These are phyloP conservation scores for Lasiosphaeria hispida DNA, from an alignment of 495 filamentous ascomycete species.

Conservation along the genomic window DNA sequence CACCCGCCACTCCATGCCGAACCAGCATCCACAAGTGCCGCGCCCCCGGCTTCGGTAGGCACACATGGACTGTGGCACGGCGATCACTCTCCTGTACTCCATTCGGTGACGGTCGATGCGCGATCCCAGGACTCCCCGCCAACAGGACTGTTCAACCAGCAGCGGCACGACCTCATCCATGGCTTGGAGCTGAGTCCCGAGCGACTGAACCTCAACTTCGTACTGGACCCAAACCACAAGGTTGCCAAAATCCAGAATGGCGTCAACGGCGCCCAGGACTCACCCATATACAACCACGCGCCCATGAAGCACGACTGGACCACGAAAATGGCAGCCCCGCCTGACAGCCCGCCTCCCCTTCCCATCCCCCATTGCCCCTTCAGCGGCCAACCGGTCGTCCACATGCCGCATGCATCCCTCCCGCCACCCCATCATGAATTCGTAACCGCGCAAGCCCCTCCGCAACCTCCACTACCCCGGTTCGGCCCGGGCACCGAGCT, in stretches of 20 bases:
- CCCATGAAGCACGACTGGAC: constrained; percentile 49
- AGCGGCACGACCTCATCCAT: constrained; percentile 54
- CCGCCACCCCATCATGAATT: neutral
- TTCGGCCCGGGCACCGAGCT: neutral
- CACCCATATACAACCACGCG: constrained; percentile 32
- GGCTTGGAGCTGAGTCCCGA: constrained; percentile 59
- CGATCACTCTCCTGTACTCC: constrained; percentile 21
- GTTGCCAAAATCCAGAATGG: constrained; percentile 36
- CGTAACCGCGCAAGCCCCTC: neutral
- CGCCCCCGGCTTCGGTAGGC: constrained; percentile 35
- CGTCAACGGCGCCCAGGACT: constrained; percentile 39
- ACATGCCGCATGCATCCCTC: neutral
- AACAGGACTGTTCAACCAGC: constrained; percentile 42
- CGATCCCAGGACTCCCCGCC: constrained; percentile 15
- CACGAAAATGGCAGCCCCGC: constrained; percentile 10
- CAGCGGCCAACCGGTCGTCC: neutral
- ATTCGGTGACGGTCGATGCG: neutral
- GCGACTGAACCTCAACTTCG: constrained; percentile 65
- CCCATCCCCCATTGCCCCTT: neutral
- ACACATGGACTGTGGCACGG: constrained; percentile 29
- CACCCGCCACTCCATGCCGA: constrained; percentile 21
- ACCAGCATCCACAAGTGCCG: constrained; percentile 35
- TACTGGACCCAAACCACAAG: constrained; percentile 51
- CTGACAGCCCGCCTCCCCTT: neutral
- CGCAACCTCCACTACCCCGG: neutral